phyloP scores from a whole-genome alignment of 345 rosid species.

The Firmiana major region DNA sequence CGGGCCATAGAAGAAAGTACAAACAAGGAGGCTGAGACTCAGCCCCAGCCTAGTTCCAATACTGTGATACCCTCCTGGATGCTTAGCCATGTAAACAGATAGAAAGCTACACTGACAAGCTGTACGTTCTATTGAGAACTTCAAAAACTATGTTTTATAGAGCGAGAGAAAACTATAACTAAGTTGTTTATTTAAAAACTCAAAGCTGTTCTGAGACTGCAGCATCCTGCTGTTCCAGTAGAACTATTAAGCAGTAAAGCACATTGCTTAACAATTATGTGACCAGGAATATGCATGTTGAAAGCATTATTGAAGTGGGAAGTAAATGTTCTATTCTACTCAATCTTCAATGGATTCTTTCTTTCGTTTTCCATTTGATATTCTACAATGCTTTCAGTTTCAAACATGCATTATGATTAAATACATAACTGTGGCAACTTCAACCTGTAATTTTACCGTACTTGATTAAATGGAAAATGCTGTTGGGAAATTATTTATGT shows the following conservation, averaged over 20 bases:
- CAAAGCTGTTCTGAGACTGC: background rate
- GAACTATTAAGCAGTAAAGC: no score
- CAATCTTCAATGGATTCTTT: background rate
- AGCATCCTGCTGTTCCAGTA: background rate
- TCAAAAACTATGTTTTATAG: background rate
- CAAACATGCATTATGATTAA: no score
- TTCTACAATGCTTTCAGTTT: background rate
- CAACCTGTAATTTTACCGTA: background rate
- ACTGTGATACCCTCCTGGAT: slow-evolving; percentile 46
- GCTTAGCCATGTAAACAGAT: slow-evolving; percentile 30
- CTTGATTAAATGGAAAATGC: no score
- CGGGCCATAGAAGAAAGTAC: slow-evolving; percentile 15
- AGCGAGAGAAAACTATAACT: background rate
- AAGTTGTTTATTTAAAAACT: background rate
- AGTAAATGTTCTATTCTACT: background rate
- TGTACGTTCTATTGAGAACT: no score
- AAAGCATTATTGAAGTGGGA: background rate
- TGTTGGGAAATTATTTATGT: no score
- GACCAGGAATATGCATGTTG: background rate
- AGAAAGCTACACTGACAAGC: slow-evolving; percentile 2
- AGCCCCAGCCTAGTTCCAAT: slow-evolving; percentile 14
- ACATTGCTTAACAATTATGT: background rate
- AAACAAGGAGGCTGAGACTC: slow-evolving; percentile 24
- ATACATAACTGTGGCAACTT: background rate
- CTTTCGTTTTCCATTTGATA: background rate